Base-by-base conservation (phyloP, 2,329 filamentous ascomycete species). In the Westerdykella sp. region DNA sequence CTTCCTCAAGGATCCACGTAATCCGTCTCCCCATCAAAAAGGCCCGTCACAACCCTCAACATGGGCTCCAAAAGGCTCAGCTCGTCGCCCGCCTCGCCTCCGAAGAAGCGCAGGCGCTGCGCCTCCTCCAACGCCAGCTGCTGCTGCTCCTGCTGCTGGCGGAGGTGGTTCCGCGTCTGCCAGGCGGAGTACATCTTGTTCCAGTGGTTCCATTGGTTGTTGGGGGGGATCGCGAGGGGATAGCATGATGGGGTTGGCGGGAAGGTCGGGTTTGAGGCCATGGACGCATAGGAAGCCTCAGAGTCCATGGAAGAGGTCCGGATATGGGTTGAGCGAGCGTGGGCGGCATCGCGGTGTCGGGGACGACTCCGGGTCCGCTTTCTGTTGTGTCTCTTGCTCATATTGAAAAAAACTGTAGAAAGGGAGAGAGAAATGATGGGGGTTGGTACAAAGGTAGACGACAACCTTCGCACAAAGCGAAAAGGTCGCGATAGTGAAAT, bases 11-110 rank as follows among this genome's bases (percentile, higher is more conserved):
- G 62, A 49, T 71, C 68, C 40, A 69, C 64, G 45, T 71, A 73
- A 53, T 73, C 70, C 46, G 68, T 64, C 42, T 60, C 54, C 25
- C 68, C 69, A 43, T 71, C 61, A 49, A 73, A 73, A 12, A 73
- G 60, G 47, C 67, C 64, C 41, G 69, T 68, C 15, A 73, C 70
- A 10, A 73, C 70, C 54, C 69, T 69, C 46, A 73, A 53, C 70
- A 73, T 73, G 2, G 68, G 65, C 40, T 67, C 69, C 40, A 70
- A 59, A 12, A 73, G 61, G 46, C 60, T 60, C 52, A 59, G 57
- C 50, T 71, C 69, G 45, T 71, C 69, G 42, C 65, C 66, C 37
- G 57, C 64, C 41, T 66, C 59, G 22, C 69, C 70, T 15, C 70
- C 70, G 51, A 73, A 73, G 48, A 71, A 60, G 25, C 69, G 63